These are phyloP conservation scores for Mrakia frigida DNA, from an alignment of 768 basidiomycete genomes.

Conservation along the genomic window DNA sequence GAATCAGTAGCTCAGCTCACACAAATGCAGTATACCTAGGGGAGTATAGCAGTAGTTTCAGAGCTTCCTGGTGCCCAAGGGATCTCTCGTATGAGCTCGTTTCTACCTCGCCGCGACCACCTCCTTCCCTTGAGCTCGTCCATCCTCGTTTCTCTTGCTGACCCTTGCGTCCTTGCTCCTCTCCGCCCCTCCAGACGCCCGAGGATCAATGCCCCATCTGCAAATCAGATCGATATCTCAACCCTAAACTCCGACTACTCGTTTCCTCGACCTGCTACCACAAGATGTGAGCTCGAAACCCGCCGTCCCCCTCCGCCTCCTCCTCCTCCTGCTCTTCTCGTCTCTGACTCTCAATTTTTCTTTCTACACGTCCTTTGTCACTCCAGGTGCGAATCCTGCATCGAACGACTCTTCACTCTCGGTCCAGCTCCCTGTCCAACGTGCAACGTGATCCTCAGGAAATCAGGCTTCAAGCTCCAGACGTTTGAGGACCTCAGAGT, in stretches of 20 bases:
- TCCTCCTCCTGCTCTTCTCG: not conserved
- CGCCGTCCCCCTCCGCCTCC: not conserved
- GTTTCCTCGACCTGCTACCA: constrained; percentile 91
- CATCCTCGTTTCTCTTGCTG: not conserved
- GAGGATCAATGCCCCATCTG: constrained; percentile 96
- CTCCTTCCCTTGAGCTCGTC: not conserved
- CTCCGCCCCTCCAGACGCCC: constrained; percentile 19
- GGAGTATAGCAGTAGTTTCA: no score
- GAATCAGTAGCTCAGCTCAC: no score
- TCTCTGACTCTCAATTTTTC: not conserved
- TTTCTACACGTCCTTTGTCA: not conserved
- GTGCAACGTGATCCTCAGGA: constrained; percentile 78
- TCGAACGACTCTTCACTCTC: constrained; percentile 89
- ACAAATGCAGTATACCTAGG: no score
- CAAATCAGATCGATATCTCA: constrained; percentile 91
- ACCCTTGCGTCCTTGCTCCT: not conserved
- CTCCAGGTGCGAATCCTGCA: constrained; percentile 97
- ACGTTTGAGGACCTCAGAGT: constrained; percentile 89
- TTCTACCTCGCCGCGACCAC: not conserved
- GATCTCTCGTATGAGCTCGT: not conserved
- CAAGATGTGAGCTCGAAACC: constrained; percentile 64
- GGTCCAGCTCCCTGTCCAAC: constrained; percentile 95
- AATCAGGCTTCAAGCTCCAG: constrained; percentile 90
- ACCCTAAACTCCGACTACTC: constrained; percentile 85
- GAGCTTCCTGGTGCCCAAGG: no score